Evolutionary conservation across 306 rosid genomes (phyloP), one percentile per base, ranked within the genome.

Genomic region (Sindora glabra): DNA sequence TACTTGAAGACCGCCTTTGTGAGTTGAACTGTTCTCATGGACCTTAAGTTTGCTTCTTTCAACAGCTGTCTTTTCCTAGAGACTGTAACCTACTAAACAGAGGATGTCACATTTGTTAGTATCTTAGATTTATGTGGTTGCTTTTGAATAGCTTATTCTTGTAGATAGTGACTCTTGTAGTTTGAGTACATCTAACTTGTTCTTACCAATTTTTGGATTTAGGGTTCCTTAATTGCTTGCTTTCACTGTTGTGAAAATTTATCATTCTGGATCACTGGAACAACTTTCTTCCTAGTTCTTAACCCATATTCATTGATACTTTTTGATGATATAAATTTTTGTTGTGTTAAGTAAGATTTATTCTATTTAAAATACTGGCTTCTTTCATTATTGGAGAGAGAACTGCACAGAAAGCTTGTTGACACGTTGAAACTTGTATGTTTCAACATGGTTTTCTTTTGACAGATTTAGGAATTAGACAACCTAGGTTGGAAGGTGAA

Each of bases 401-500:
- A n/a, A n/a, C n/a, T n/a, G n/a, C n/a, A n/a, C n/a, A n/a, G n/a
- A n/a, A n/a, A n/a, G n/a, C n/a, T n/a, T n/a, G n/a, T n/a, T n/a
- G n/a, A n/a, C n/a, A n/a, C n/a, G n/a, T n/a, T n/a, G n/a, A n/a
- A n/a, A n/a, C n/a, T n/a, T 73, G 99, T 92, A 82, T 52, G 79
- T 62, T 32, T 60, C 68, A 46, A 77, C 71, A 60, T 73, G 79
- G 55, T 71, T 69, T 90, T 78, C 41, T 63, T n/a, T 74, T 68
- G 78, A 49, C 74, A 94, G 99, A 94, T 86, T 80, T 94, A 74
- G 99, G 99, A 82, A 81, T 94, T 65, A 81, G 99, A 62, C 97
- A 86, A 72, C 95, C 94, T 70, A 89, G 99, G 80, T 72, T 94
- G 83, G 99, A 94, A 77, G 99, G 97, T 66, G 97, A 94, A 68